Evolutionary conservation across 164 flowering plant genomes (phyloP), one percentile per base, ranked within the genome.

Genomic region (Umbilicus rupestris): DNA sequence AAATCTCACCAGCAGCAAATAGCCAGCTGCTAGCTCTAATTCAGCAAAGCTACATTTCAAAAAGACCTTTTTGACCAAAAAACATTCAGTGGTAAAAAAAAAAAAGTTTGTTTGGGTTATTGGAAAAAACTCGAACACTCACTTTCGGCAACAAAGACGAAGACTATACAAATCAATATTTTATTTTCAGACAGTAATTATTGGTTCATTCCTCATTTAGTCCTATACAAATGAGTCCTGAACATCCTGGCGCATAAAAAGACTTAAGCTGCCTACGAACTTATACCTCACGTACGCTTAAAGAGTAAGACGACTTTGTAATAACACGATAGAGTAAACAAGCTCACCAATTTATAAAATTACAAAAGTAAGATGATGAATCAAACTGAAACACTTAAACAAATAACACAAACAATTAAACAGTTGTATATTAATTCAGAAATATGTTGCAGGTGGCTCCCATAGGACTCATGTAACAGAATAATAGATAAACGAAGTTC

Each of bases 401-500:
- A 3, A 7, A 47, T n/a, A 47, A 22, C 2, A 2, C 7, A 16
- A 47, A 47, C 9, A 47, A 47, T 5, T 47, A 5, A 47, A 47
- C 28, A 47, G 55, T 0, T 47, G 55, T 47, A 47, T 22, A 47
- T n/a, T 2, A 10, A 10, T 11, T 26, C 31, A 26, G 19, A 24
- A 15, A 42, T 20, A 47, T 20, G 55, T 22, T n/a, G 55, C 26
- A 17, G 17, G n/a, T 14, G 49, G n/a, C 16, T 17, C 5, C n/a
- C n/a, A n/a, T n/a, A n/a, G n/a, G n/a, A 41, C 44, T 41, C 16
- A 41, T 41, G 44, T 41, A n/a, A 7, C 26, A 55, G 4, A 41
- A 70, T 41, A 52, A 28, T 1, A 29, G 30, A 29, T 57, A 30
- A 55, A 11, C 14, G 52, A 68, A 3, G 68, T 68, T 39, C 31